Conservation (phyloP, 2,329 filamentous ascomycete species). For the Drechslerella stenobrocha region DNA sequence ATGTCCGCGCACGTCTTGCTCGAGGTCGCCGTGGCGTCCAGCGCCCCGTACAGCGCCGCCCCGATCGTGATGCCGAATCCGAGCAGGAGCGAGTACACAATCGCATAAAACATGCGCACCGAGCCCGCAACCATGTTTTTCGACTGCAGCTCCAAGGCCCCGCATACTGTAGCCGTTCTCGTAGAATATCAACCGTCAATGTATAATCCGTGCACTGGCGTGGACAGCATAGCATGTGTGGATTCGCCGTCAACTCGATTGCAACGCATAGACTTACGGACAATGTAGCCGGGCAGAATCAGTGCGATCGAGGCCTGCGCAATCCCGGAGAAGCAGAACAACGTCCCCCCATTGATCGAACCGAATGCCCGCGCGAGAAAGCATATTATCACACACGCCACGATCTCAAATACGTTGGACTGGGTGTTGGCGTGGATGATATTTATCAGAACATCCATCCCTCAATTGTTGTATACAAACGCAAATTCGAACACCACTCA, state of each 20-base stretch:
- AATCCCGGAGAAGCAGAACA: slow-evolving; percentile 73
- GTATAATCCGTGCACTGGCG: not conserved
- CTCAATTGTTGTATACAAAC: slow-evolving; percentile 56
- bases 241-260: no score
- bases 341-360: slow-evolving; percentile 63
- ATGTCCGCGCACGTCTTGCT: slow-evolving; percentile 59
- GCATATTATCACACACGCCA: slow-evolving; percentile 67
- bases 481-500: slow-evolving; percentile 58
- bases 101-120: slow-evolving; percentile 73
- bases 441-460: no score
- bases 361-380: slow-evolving; percentile 71
- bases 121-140: slow-evolving; percentile 70
- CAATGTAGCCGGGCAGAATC: slow-evolving; percentile 71
- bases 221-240: no score
- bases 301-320: slow-evolving; percentile 74
- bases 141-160: slow-evolving; percentile 69
- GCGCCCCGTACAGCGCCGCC: slow-evolving; percentile 65
- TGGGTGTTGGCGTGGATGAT: slow-evolving; percentile 51
- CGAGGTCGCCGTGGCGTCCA: slow-evolving; percentile 62
- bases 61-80: slow-evolving; percentile 73
- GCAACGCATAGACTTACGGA: slow-evolving; percentile 56
- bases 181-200: not conserved
- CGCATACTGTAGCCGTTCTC: slow-evolving; percentile 56
- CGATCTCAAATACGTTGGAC: slow-evolving; percentile 68
- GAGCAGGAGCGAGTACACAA: slow-evolving; percentile 73